phyloP scores from a whole-genome alignment of 2,329 filamentous ascomycete species.

The Ramichloridium luteum region DNA sequence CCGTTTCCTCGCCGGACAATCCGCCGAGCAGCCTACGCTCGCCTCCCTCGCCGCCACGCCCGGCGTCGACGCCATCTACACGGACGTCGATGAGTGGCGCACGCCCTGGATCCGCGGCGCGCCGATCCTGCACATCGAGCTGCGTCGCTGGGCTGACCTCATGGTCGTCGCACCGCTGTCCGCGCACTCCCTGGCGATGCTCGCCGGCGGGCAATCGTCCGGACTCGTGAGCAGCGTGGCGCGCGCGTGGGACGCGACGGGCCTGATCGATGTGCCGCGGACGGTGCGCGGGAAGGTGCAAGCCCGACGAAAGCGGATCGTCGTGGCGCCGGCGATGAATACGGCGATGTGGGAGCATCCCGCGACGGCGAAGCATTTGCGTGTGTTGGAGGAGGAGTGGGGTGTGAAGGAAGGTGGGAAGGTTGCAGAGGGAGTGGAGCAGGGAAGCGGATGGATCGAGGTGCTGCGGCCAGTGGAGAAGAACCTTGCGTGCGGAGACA shows the following conservation, averaged over 20 bases:
- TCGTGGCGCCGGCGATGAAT: slow-evolving; percentile 79
- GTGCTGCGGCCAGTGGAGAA: slow-evolving; percentile 64
- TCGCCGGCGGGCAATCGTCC: slow-evolving; percentile 65
- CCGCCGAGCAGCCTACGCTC: slow-evolving; percentile 61
- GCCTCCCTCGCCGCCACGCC: slow-evolving; percentile 46
- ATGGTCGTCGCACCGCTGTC: slow-evolving; percentile 69
- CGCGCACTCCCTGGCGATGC: slow-evolving; percentile 77
- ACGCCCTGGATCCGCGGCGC: slow-evolving; percentile 64
- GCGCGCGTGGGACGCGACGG: slow-evolving; percentile 77
- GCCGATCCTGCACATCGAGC: slow-evolving; percentile 81
- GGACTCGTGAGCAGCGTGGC: slow-evolving; percentile 62
- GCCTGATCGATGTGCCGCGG: slow-evolving; percentile 38
- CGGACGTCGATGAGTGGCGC: slow-evolving; percentile 77
- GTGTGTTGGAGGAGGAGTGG: slow-evolving; percentile 63
- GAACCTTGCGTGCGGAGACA: slow-evolving; percentile 71
- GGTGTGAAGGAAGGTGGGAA: slow-evolving; percentile 33
- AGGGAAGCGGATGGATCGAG: slow-evolving; percentile 56
- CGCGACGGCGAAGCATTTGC: slow-evolving; percentile 60
- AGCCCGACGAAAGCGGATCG: slow-evolving; percentile 46
- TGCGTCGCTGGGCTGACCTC: slow-evolving; percentile 70
- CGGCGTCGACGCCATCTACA: slow-evolving; percentile 70
- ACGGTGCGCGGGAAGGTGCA: slow-evolving; percentile 11
- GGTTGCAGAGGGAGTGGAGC: too few species aligned
- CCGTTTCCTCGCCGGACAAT: slow-evolving; percentile 66
- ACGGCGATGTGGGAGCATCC: slow-evolving; percentile 83